Conservation (phyloP, 306 rosid species). For the Betula pendula region DNA sequence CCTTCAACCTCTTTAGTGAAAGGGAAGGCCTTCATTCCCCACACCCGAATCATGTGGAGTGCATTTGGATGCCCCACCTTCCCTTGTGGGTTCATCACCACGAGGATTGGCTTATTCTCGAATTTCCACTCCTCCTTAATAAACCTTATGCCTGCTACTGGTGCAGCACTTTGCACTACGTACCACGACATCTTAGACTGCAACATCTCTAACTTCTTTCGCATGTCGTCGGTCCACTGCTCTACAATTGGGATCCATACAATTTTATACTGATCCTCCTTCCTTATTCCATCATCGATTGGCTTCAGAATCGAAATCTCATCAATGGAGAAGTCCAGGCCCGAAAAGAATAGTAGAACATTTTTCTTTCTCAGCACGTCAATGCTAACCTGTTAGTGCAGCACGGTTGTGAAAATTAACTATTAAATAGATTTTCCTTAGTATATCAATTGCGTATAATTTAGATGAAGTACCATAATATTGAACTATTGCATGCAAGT, state of each 20-base stretch:
- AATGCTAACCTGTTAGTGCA: conserved; percentile 26
- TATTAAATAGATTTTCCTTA: too few species aligned
- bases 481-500: too few species aligned
- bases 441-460: too few species aligned
- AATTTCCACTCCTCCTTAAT: conserved; percentile 48
- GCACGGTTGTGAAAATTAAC: background rate
- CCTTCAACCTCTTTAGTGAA: conserved; percentile 15
- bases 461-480: too few species aligned
- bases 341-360: conserved; percentile 42
- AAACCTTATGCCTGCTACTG: conserved; percentile 39
- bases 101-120: conserved; percentile 40
- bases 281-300: conserved; percentile 31
- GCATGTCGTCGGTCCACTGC: conserved; percentile 36
- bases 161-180: conserved; percentile 17
- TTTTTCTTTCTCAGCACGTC: conserved; percentile 40
- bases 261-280: conserved; percentile 27
- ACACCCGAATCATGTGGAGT: conserved; percentile 46
- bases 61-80: conserved; percentile 46
- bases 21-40: conserved; percentile 51
- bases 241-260: conserved; percentile 69
- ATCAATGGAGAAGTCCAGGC: conserved; percentile 33
- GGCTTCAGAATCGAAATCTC: conserved; percentile 33
- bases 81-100: conserved; percentile 41
- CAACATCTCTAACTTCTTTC: conserved; percentile 34
- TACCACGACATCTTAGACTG: conserved; percentile 53